Conservation (phyloP, 106 monocot genomes). For the Dendrobium officinale region DNA sequence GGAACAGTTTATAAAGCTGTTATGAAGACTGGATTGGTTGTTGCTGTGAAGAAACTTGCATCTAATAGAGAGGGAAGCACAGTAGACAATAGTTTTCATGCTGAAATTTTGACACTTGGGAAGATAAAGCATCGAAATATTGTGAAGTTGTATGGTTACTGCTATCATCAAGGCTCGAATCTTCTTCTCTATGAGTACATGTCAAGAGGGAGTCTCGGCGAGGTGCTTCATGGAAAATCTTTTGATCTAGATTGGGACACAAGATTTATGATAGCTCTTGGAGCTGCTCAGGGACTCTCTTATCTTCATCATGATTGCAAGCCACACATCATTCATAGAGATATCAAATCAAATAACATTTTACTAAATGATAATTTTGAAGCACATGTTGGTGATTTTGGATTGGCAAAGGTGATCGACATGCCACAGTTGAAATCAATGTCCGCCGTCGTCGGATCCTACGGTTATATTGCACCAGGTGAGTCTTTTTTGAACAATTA, state of each 20-base stretch:
- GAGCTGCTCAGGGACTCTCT: constrained; percentile 86
- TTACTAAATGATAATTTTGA: constrained; percentile 87
- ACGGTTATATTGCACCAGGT: constrained; percentile 99
- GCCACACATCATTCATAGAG: constrained; percentile 84
- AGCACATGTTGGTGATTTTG: constrained; percentile 98
- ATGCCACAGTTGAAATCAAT: constrained; percentile 86
- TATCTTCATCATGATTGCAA: constrained; percentile 97
- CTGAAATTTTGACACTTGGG: constrained; percentile 88
- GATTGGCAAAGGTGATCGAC: constrained; percentile 90
- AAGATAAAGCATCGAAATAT: constrained; percentile 95
- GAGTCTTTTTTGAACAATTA: constrained; percentile 5
- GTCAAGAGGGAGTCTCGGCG: constrained; percentile 84
- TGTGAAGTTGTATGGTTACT: constrained; percentile 88
- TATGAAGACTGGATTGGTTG: constrained; percentile 46
- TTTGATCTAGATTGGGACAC: constrained; percentile 61
- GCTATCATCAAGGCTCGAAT: constrained; percentile 71
- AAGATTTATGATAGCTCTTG: constrained; percentile 75
- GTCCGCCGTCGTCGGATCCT: constrained; percentile 96
- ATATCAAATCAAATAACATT: constrained; percentile 97
- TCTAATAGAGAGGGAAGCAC: constrained; percentile 73
- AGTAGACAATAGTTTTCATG: constrained; percentile 73
- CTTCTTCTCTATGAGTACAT: constrained; percentile 92
- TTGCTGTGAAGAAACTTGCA: constrained; percentile 85
- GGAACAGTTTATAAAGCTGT: constrained; percentile 82
- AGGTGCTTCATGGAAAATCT: constrained; percentile 59